Percentiles rank a stretch among this genome's conserved stretches.
Evolutionary conservation across 192 early-diverging fungal species (phyloP).

Genomic region (Ambispora gerdemannii): DNA sequence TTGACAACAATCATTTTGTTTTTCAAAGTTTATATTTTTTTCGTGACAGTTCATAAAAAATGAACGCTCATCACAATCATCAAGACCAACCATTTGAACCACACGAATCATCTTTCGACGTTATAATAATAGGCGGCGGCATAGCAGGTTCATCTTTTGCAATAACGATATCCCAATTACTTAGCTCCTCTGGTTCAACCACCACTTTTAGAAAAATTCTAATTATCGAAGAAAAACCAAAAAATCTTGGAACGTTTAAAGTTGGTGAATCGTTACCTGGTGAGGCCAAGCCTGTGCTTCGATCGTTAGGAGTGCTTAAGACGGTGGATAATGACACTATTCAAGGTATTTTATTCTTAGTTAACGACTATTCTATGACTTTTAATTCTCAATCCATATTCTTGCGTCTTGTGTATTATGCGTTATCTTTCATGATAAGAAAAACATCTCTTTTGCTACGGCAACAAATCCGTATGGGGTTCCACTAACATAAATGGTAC

Average conservation of each 20-base stretch:
- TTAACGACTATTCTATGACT: background rate
- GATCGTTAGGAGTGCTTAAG: constrained; percentile 10
- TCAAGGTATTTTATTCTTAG: background rate
- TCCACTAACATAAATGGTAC: constrained; percentile 9
- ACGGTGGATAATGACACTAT: constrained; percentile 19
- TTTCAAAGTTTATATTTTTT: too few relatives aligned
- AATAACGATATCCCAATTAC: constrained; percentile 20
- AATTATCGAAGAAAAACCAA: constrained; percentile 12
- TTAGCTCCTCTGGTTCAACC: constrained; percentile 1
- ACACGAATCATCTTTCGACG: constrained; percentile 6
- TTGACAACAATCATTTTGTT: too few relatives aligned
- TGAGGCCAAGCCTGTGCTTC: constrained; percentile 14
- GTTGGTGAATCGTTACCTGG: constrained; percentile 24
- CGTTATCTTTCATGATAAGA: background rate
- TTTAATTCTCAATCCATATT: constrained; percentile 1
- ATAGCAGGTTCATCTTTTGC: constrained; percentile 2
- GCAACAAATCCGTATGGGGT: constrained; percentile 17
- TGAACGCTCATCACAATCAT: constrained; percentile 8
- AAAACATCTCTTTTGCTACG: constrained; percentile 25
- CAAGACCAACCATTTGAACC: too few relatives aligned
- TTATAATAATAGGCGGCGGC: constrained; percentile 23
- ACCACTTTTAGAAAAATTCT: constrained; percentile 16
- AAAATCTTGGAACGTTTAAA: constrained; percentile 6
- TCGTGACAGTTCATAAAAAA: too few relatives aligned
- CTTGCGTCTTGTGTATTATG: background rate